Evolutionary conservation across 2,329 filamentous ascomycete genomes (phyloP), one percentile per base, ranked within the genome.

Genomic region (Nigrospora oryzae): DNA sequence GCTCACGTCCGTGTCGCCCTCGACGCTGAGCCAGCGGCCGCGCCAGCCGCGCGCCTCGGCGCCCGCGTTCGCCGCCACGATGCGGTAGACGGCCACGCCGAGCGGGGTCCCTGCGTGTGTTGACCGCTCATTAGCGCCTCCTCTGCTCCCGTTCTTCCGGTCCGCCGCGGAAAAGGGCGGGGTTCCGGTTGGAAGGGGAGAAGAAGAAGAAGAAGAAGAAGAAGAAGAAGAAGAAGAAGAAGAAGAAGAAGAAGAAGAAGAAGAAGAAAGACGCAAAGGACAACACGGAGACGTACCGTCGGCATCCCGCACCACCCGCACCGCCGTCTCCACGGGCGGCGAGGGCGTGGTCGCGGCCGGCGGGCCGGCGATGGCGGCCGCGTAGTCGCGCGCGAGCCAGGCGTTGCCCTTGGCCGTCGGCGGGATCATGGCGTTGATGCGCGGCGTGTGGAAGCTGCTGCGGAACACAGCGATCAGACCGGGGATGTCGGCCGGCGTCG

Each of bases 331-430:
- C 4, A 35, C 23, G 32, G 31, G 19, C 11, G 38, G 19, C 0
- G 39, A 36, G 5, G 36, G 15, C 4, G 15, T 32, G 17, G 44
- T 28, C 3, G 17, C 42, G 3, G 40, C 19, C 16, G 34, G n/a
- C 5, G 38, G 32, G 11, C 13, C 36, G 4, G 41, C 35, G 8
- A 50, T 11, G 23, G 42, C 28, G 11, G 34, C 36, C 13, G 34
- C 40, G 19, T 48, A 50, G 38, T 43, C 35, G 33, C 50, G 50
- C 40, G 48, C 42, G 32, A 48, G 44, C 43, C 43, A 51, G 16
- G 19, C 30, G 30, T 45, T 37, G 15, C 46, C 48, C 35, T 47
- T 42, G 7, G 31, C 38, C 1, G 46, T 48, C 16, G 46, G 43
- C 46, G 49, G 48, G 40, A 41, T 48, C 28, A 47, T 35, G 13